Base-by-base conservation (phyloP, 2,329 filamentous ascomycete species). In the Lanzia echinophila region DNA sequence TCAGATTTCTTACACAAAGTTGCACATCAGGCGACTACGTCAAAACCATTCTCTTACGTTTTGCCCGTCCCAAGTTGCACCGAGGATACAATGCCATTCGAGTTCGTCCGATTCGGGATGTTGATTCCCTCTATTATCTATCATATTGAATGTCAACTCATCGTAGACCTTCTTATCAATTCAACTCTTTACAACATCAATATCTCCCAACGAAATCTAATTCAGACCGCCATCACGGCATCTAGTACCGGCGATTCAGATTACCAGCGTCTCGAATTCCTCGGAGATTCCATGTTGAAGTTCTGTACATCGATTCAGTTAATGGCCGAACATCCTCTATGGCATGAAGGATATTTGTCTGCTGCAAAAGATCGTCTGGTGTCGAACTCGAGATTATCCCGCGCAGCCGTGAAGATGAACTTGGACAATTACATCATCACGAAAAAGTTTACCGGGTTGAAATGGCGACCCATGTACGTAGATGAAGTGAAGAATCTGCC, bases 221-320 rank as follows among this genome's bases (percentile, higher is more conserved):
- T 95, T 0, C 67, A 83, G 1, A 83, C 81, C 10, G 90, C 91
- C 1, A 84, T 95, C 47, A 87, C 79, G 48, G 75, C 88, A 0
- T 80, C 84, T 0, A 75, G 75, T 1, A 65, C 69, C 2, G 82
- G 84, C 46, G 67, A 72, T 1, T 77, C 75, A 0, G 79, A 96
- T 59, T 96, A 96, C 65, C 87, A 97, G 63, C 77, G 87, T 2
- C 73, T 95, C 0, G 94, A 97, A 66, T 95, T 95, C 61, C 72
- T 96, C 0, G 94, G 94, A 0, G 92, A 97, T 63, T 83, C 83
- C 0, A 75, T 95, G 1, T 75, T 97, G 36, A 97, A 97, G 64
- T 80, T 86, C 54, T 82, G 81, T 45, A 77, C 86, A 0, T 82
- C 83, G 0, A 67, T 89, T 1, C 84, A 90, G 53, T 75, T 91